These are phyloP conservation scores for Hypomyces perniciosus DNA, from an alignment of 2,329 filamentous ascomycete species.

Conservation along the genomic window DNA sequence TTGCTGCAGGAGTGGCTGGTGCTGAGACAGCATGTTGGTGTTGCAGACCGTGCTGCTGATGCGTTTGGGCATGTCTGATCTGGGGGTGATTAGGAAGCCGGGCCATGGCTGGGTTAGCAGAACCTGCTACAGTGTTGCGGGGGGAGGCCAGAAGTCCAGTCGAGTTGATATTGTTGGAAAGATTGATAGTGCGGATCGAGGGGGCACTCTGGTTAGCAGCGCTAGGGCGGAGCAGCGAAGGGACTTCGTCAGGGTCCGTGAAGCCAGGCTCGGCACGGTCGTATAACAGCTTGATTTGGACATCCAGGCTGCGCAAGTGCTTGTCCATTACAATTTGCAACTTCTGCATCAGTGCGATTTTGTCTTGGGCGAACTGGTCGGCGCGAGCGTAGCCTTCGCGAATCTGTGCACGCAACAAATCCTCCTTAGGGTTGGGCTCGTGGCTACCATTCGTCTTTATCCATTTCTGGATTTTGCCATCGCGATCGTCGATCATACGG, in stretches of 20 bases:
- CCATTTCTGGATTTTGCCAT: constrained; percentile 72
- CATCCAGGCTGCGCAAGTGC: constrained; percentile 56
- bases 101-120: constrained; percentile 36
- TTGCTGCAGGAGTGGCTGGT: constrained; percentile 54
- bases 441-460: constrained; percentile 72
- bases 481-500: constrained; percentile 63
- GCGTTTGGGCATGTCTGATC: constrained; percentile 44
- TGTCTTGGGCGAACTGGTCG: constrained; percentile 67
- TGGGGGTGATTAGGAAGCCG: constrained; percentile 40
- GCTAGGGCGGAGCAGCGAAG: constrained; percentile 55
- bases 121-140: constrained; percentile 22
- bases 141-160: constrained; percentile 21
- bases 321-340: constrained; percentile 54
- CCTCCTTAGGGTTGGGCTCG: constrained; percentile 69
- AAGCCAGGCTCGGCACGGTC: constrained; percentile 58
- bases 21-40: constrained; percentile 46
- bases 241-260: constrained; percentile 56
- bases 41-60: constrained; percentile 27
- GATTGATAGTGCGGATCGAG: constrained; percentile 37
- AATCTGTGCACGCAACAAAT: constrained; percentile 59
- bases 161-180: constrained; percentile 31
- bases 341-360: constrained; percentile 64
- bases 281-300: constrained; percentile 55
- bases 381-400: constrained; percentile 62
- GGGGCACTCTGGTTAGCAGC: constrained; percentile 44